Conservation (phyloP, 2,329 filamentous ascomycete genomes). For the Colletotrichum tanaceti region DNA sequence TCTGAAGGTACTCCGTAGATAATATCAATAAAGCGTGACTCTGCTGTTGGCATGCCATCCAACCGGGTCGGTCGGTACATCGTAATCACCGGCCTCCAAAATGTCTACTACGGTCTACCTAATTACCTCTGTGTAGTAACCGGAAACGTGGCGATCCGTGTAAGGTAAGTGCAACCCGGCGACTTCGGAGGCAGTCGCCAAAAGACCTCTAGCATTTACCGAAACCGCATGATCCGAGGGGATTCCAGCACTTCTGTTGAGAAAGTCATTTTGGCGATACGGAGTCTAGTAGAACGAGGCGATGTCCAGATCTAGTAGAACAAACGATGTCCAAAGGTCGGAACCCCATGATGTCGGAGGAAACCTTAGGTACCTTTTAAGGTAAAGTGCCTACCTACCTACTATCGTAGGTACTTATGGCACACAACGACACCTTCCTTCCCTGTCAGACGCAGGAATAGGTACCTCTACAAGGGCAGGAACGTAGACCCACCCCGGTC, state of each 20-base stretch:
- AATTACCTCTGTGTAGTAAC: too few species aligned
- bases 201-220: background rate
- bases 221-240: background rate
- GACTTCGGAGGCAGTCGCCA: background rate
- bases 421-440: background rate
- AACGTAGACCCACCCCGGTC: background rate
- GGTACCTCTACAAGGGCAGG: too few species aligned
- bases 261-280: background rate
- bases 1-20: too few species aligned
- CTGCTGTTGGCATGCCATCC: background rate
- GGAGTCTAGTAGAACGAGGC: background rate
- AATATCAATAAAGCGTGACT: too few species aligned
- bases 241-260: background rate
- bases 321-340: too few species aligned
- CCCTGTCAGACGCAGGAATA: too few species aligned
- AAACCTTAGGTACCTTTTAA: too few species aligned
- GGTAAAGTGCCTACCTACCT: too few species aligned
- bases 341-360: too few species aligned
- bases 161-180: background rate
- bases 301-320: too few species aligned
- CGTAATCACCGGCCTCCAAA: background rate
- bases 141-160: background rate
- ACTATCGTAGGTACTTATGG: too few species aligned
- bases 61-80: background rate
- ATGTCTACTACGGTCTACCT: too few species aligned